phyloP scores from a whole-genome alignment of 305 asterid species.

The Solanum chacoense region DNA sequence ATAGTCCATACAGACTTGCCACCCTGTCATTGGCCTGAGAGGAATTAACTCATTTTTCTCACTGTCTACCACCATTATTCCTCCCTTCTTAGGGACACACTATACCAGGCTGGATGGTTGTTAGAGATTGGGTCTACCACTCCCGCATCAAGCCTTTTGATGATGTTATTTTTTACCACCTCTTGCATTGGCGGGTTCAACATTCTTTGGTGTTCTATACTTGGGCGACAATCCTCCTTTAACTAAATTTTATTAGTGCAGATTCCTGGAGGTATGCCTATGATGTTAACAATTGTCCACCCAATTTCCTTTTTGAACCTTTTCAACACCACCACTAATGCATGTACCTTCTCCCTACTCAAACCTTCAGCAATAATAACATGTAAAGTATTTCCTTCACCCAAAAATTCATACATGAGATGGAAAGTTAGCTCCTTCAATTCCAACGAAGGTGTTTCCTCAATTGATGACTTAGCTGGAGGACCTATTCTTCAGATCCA shows the following conservation, averaged over 20 bases:
- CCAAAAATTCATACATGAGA: no score
- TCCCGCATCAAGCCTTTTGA: neutral
- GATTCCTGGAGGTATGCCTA: neutral
- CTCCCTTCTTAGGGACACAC: neutral
- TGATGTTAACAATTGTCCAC: neutral
- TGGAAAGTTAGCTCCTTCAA: neutral
- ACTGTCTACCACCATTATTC: neutral
- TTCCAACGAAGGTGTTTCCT: neutral
- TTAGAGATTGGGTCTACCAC: neutral
- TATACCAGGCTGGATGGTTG: neutral
- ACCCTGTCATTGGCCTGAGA: neutral
- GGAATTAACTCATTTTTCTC: neutral
- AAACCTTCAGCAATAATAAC: no score
- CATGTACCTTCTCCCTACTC: neutral
- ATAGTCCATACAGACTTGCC: neutral
- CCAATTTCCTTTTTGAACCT: neutral
- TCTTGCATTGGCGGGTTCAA: neutral
- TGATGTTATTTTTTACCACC: neutral
- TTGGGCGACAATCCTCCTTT: neutral
- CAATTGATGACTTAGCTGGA: neutral
- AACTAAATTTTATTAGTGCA: neutral
- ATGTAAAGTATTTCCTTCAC: neutral
- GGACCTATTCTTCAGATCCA: neutral
- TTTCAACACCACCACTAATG: neutral
- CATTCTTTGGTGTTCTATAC: neutral